These are phyloP conservation scores for Rhypophila decipiens DNA, from an alignment of 495 filamentous ascomycete species.

Conservation along the genomic window DNA sequence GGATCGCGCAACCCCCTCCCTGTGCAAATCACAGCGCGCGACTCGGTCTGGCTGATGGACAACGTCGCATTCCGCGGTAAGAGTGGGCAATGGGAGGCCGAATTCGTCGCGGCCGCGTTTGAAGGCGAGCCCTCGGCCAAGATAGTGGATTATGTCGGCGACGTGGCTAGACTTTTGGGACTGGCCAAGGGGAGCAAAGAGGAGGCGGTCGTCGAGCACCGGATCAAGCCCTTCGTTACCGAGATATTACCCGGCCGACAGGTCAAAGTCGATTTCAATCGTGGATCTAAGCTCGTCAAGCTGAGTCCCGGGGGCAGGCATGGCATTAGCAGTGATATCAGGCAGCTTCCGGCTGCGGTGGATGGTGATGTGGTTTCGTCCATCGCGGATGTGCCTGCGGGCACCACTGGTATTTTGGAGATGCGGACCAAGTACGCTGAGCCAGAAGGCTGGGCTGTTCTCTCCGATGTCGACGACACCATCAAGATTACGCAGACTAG, in stretches of 20 bases:
- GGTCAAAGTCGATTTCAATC: conserved; percentile 48
- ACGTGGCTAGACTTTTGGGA: conserved; percentile 64
- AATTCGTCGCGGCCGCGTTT: conserved; percentile 78
- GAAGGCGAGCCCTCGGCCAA: conserved; percentile 58
- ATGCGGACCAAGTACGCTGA: conserved; percentile 67
- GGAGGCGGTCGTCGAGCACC: conserved; percentile 58
- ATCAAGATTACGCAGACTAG: conserved; percentile 87
- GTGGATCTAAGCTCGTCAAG: conserved; percentile 38
- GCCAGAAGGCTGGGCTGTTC: conserved; percentile 77
- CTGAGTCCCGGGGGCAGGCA: conserved; percentile 65
- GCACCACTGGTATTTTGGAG: conserved; percentile 41
- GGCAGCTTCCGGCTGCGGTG: conserved; percentile 32
- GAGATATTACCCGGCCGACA: conserved; percentile 61
- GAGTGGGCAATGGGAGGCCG: conserved; percentile 59
- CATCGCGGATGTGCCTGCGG: conserved; percentile 39
- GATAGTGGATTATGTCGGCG: conserved; percentile 58
- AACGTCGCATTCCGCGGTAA: conserved; percentile 69
- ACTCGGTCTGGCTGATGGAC: conserved; percentile 84
- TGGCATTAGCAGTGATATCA: conserved; percentile 60
- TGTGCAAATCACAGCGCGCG: conserved; percentile 31
- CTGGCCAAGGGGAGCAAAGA: conserved; percentile 57
- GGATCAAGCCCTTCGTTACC: conserved; percentile 72
- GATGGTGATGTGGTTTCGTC: conserved; percentile 38
- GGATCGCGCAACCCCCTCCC: conserved; percentile 39
- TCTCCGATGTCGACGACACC: conserved; percentile 95